Evolutionary conservation across 2,329 filamentous ascomycete genomes (phyloP).

Genomic region (Monosporascus sp.): DNA sequence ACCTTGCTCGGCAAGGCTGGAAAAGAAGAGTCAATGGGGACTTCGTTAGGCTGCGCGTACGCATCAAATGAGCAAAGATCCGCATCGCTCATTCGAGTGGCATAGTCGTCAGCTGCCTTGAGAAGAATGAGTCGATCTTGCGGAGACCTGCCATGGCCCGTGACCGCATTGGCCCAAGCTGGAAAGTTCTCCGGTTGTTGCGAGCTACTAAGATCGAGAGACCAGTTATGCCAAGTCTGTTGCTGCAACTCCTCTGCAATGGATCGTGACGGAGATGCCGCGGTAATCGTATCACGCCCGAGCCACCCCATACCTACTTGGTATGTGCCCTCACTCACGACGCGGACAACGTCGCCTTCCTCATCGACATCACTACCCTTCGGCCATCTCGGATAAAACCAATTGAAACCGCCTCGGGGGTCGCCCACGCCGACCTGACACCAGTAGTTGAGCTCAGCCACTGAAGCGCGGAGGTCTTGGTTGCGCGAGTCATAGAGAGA

Average conservation of each 20-base stretch:
- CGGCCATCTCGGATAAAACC: slow-evolving; percentile 79
- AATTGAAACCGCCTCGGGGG: slow-evolving; percentile 79
- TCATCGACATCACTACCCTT: slow-evolving; percentile 64
- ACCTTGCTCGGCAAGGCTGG: slow-evolving; percentile 47
- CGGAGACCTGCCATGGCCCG: slow-evolving; percentile 1
- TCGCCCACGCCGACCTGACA: slow-evolving; percentile 95
- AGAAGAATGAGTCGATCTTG: slow-evolving; percentile 33
- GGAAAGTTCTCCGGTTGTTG: slow-evolving; percentile 35
- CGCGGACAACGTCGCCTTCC: slow-evolving; percentile 63
- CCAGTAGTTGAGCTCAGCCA: slow-evolving; percentile 89
- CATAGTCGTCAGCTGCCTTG: slow-evolving; percentile 46
- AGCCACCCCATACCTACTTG: slow-evolving; percentile 72
- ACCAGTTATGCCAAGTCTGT: slow-evolving; percentile 65
- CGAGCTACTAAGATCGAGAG: slow-evolving; percentile 57
- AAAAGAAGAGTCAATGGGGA: slow-evolving; percentile 55
- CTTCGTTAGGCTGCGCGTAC: slow-evolving; percentile 36
- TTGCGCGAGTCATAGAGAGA: slow-evolving; percentile 65
- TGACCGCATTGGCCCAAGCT: slow-evolving; percentile 24
- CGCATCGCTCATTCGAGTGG: slow-evolving; percentile 58
- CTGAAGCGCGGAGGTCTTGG: slow-evolving; percentile 71
- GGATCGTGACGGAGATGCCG: slow-evolving; percentile 32
- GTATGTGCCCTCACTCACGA: slow-evolving; percentile 79
- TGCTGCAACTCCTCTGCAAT: slow-evolving; percentile 58
- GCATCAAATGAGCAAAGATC: slow-evolving; percentile 54
- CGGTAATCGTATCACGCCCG: slow-evolving; percentile 51